phyloP scores from a whole-genome alignment of 768 basidiomycete genomes.

The Hygrocybe punicea region DNA sequence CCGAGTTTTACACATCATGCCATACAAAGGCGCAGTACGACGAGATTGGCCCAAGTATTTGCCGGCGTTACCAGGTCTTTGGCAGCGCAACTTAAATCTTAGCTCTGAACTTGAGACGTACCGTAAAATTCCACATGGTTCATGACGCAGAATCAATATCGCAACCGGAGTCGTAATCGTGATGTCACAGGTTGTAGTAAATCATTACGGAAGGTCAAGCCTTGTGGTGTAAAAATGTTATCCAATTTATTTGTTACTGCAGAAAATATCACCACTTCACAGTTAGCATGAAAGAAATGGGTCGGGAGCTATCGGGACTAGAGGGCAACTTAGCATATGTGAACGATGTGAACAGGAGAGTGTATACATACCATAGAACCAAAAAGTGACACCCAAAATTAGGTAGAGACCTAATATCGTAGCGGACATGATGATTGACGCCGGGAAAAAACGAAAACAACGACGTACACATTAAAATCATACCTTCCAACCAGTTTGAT shows the following conservation, averaged over 20 bases:
- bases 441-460: not conserved
- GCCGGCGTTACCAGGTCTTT: conserved; percentile 90
- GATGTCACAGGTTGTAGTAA: too few species aligned
- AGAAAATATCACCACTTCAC: too few species aligned
- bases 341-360: not conserved
- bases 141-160: not conserved
- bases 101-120: not conserved
- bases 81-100: conserved; percentile 69
- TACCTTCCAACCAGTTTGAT: conserved; percentile 89
- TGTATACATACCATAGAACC: conserved; percentile 40
- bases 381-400: conserved; percentile 14
- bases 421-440: not conserved
- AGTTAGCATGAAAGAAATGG: too few species aligned
- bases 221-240: too few species aligned
- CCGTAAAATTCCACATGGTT: not conserved
- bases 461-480: conserved; percentile 52
- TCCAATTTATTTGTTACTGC: too few species aligned
- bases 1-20: conserved; percentile 92
- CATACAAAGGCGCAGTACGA: conserved; percentile 95
- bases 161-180: too few species aligned
- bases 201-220: too few species aligned
- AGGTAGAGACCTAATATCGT: not conserved
- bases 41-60: conserved; percentile 88
- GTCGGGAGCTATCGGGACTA: too few species aligned
- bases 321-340: not conserved